phyloP scores from a whole-genome alignment of 495 filamentous ascomycete genomes.

The Hypoxylon rickii region DNA sequence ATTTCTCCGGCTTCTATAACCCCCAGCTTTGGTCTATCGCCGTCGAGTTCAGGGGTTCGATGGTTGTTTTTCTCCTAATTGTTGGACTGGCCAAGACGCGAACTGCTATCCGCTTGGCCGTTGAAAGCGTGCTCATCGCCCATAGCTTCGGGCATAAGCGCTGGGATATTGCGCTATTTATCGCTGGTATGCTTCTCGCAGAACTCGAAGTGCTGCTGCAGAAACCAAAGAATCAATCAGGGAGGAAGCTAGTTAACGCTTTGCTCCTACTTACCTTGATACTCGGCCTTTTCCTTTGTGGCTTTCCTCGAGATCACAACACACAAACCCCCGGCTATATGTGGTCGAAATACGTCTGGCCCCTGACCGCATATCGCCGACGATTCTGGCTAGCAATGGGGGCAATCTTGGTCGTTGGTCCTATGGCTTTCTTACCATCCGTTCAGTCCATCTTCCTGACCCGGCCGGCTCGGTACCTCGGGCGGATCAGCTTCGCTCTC shows the following conservation, averaged over 20 bases:
- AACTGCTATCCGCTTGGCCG: constrained; percentile 37
- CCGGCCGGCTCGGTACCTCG: constrained; percentile 58
- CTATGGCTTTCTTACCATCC: constrained; percentile 53
- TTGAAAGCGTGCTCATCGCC: constrained; percentile 35
- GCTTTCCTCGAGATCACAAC: constrained; percentile 40
- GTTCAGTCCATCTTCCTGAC: constrained; percentile 58
- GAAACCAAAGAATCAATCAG: constrained; percentile 26
- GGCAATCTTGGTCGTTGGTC: constrained; percentile 55
- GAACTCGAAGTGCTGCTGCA: constrained; percentile 45
- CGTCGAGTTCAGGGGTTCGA: constrained; percentile 53
- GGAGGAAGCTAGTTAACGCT: constrained; percentile 19
- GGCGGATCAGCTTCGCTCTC: constrained; percentile 61
- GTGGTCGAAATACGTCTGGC: constrained; percentile 40
- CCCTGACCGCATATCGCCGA: constrained; percentile 37
- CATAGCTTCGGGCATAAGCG: constrained; percentile 46
- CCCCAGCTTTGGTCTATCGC: constrained; percentile 58
- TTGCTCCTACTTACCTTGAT: constrained; percentile 30
- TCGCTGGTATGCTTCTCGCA: constrained; percentile 49
- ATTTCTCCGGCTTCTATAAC: constrained; percentile 43
- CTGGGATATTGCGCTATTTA: constrained; percentile 53
- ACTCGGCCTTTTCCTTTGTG: constrained; percentile 35
- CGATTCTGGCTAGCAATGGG: constrained; percentile 47
- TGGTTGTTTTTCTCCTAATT: constrained; percentile 51
- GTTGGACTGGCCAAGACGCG: constrained; percentile 44
- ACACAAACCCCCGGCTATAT: constrained; percentile 38